Evolutionary conservation across 148 eudicot species (phyloP).

Genomic region (Vaccinium darrowii): DNA sequence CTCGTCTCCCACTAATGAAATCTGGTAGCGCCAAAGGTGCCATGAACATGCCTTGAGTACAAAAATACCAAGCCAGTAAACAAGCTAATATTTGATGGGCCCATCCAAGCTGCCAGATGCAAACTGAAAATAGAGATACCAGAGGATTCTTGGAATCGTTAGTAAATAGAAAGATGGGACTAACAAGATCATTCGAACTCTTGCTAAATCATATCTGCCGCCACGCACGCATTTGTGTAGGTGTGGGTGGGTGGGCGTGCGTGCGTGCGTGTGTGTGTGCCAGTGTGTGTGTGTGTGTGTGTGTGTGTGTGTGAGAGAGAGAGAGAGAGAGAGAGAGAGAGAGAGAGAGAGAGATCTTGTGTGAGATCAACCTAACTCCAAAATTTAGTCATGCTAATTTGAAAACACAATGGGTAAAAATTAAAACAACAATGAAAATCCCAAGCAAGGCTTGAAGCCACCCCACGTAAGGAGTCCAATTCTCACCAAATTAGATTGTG

Average conservation of each 20-base stretch:
- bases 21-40: not conserved
- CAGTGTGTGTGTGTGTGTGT: not conserved
- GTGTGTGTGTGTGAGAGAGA: not conserved
- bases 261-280: not conserved
- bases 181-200: not conserved
- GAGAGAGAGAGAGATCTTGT: no score
- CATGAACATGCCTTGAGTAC: not conserved
- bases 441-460: not conserved
- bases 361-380: not conserved
- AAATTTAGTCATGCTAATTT: not conserved
- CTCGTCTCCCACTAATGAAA: not conserved
- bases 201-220: not conserved
- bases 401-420: not conserved
- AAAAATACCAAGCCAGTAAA: not conserved
- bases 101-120: slow-evolving; percentile 95
- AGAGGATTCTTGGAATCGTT: not conserved
- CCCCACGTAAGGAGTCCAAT: not conserved
- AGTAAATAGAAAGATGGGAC: not conserved
- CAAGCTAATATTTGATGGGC: slow-evolving; percentile 65
- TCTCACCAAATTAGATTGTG: not conserved
- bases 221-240: not conserved
- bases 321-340: not conserved
- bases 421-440: not conserved
- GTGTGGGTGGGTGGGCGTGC: no score
- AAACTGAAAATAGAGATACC: slow-evolving; percentile 49